Base-by-base conservation (phyloP, 2,329 filamentous ascomycete species). In the Phaeosphaeriaceae sp. region DNA sequence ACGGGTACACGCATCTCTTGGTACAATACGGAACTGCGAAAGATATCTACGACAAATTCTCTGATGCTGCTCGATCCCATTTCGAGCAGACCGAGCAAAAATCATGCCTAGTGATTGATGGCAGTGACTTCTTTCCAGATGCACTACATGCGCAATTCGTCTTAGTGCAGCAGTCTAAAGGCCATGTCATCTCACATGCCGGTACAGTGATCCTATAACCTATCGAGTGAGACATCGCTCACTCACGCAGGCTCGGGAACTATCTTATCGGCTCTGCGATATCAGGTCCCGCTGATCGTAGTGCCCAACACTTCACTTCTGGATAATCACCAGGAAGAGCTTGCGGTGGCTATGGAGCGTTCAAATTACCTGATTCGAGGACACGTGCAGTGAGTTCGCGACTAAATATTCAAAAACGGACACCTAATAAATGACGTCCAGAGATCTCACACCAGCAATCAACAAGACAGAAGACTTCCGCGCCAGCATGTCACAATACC, bases 241-340 rank as follows among this genome's bases (percentile, higher is more conserved):
- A 29, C 6, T 33, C n/a, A 21, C 13, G 23, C 42, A 96, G 92
- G 93, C 13, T 92, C 93, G 11, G 94, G 94, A 7, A 92, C 90
- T 3, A 92, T 97, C 21, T 80, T 97, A 0, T 91, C 92, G 69
- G 90, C 87, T 0, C 83, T 95, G 54, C 85, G 89, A 35, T 77
- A 89, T 43, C 83, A 85, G 12, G 78, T 92, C 0, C 87, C 90
- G 2, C 77, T 97, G n/a, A 82, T 99, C 41, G 90, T 96, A 1
- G 92, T 99, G 2, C 89, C 93, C 2, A 99, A 99, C 71, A 81
- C 85, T 1, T 79, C 80, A 6, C 82, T 99, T 0, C 82, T 96
- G 62, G 87, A 95, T 66, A 93, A 99, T 64, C 94, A 99, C 69
- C 94, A 99, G 74, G 82, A 85, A 16, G 91, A 97, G 71, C 82